Conservation (phyloP, 352 stramenopile species). For the Globisporangium abappressorium region DNA sequence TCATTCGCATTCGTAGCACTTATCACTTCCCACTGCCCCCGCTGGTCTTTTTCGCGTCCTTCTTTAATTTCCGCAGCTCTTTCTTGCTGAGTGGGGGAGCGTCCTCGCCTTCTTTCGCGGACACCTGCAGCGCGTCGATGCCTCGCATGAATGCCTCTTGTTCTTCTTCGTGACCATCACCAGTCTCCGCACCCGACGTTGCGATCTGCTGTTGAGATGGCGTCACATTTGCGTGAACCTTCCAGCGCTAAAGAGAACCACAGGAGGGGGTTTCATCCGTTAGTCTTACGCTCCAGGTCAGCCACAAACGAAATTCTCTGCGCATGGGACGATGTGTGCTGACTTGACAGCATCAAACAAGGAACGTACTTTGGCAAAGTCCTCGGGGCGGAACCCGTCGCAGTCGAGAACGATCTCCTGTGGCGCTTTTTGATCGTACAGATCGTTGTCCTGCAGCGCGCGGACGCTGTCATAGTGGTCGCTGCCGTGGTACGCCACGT, state of each 20-base stretch:
- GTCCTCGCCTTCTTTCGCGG: slow-evolving; percentile 8
- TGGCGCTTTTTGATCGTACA: slow-evolving; percentile 30
- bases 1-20: not conserved
- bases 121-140: slow-evolving; percentile 9
- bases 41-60: slow-evolving; percentile 8
- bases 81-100: slow-evolving; percentile 37
- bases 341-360: slow-evolving; percentile 1
- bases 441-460: slow-evolving; percentile 34
- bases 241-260: slow-evolving; percentile 15
- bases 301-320: slow-evolving; percentile 1
- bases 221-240: slow-evolving; percentile 1
- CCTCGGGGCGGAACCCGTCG: slow-evolving; percentile 52
- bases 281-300: not conserved
- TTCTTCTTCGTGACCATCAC: not conserved
- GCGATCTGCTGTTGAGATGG: slow-evolving; percentile 1
- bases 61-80: slow-evolving; percentile 37
- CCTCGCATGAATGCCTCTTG: not conserved
- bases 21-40: not conserved
- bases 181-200: not conserved
- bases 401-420: slow-evolving; percentile 50
- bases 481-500: slow-evolving; percentile 67
- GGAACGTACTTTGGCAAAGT: slow-evolving; percentile 51
- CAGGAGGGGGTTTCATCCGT: not conserved
- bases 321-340: not conserved
- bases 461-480: slow-evolving; percentile 86